Base-by-base conservation (phyloP, 108 stramenopile genomes). In the Nitzschia putrida region DNA sequence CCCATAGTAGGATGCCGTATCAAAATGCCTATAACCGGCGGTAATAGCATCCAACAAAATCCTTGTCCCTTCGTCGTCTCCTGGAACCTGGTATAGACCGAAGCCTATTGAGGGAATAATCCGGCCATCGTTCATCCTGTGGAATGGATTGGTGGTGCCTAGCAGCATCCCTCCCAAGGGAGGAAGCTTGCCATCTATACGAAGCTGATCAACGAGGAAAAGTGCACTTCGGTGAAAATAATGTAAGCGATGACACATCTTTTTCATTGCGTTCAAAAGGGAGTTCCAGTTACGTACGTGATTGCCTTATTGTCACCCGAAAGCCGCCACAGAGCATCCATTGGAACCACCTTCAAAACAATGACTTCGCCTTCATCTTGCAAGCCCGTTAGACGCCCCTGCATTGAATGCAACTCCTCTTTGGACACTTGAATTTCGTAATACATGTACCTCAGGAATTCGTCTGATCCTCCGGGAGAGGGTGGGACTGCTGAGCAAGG, bases 1-100 rank as follows among this genome's bases (percentile, higher is more conserved):
- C 0, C 85, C 88, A 58, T 96, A 97, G 60, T 95, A 84, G 57
- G 87, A 86, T 37, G 97, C 95, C 37, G 83, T 85, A 63, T 97
- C 97, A 40, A 97, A 82, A 14, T 93, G 92, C 14, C 97, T 87
- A 60, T 89, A 91, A n/a, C 94, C 94, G 22, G 73, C 66, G 21
- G 67, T 21, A 53, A 97, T 94, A 3, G 96, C 96, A 39, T 88
- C 34, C n/a, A 67, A 22, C 14, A 87, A 57, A 34, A 80, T 71
- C 14, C 41, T n/a, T 23, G 76, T 76, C 13, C 86, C 83, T 16
- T 80, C 77, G 16, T 77, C 45, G 43, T 53, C 60, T 18, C 63
- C 66, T 29, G 83, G 76, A n/a, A 88, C 67, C 52, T 81, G 81
- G 74, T 88, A 85, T 25, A 88, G 66, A 0, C 85, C 84, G 71